Base-by-base conservation (phyloP, 2,329 filamentous ascomycete species). In the Apiospora phragmitis region DNA sequence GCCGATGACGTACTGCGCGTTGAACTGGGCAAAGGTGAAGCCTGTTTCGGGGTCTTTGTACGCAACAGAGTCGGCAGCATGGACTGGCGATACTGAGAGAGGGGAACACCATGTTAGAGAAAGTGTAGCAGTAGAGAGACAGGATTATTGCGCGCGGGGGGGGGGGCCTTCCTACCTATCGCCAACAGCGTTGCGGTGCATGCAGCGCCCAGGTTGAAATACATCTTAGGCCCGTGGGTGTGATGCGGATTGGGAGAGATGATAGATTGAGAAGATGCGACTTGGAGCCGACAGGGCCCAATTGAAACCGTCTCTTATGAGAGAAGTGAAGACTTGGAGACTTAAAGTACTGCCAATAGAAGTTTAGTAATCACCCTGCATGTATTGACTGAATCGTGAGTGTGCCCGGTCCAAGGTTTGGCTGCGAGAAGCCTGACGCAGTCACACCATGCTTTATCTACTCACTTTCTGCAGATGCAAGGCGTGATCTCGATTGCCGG, bases 1-100 rank as follows among this genome's bases (percentile, higher is more conserved):
- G 16, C 77, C 76, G 26, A 76, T 76, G n/a, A 74, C 75, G 70
- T 79, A 78, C 5, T 65, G 68, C 2, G 75, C 77, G 55, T 68
- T 71, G 49, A 73, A 77, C 62, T 78, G 72, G 9, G 77, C 76
- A 59, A 80, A 80, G 0, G 76, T 76, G 70, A 80, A 80, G 41
- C 78, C 78, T 0, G 77, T 79, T 70, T 78, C 76, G 4, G 73
- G 65, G 55, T 80, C 78, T 2, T 70, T 70, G 68, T 75, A 75
- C 9, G 78, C 73, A 18, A 73, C 72, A 3, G 77, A 76, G 69
- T 74, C 73, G 1, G 76, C 74, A n/a, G 77, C 75, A n/a, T 24
- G 67, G 24, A 8, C 66, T 4, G 66, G 43, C 1, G 43, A 14
- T 4, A 38, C 42, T 47, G 32, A 1, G 65, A 43, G 18, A 6